Base-by-base conservation (phyloP, 768 basidiomycete species). In the Udeniomyces megalosporus region DNA sequence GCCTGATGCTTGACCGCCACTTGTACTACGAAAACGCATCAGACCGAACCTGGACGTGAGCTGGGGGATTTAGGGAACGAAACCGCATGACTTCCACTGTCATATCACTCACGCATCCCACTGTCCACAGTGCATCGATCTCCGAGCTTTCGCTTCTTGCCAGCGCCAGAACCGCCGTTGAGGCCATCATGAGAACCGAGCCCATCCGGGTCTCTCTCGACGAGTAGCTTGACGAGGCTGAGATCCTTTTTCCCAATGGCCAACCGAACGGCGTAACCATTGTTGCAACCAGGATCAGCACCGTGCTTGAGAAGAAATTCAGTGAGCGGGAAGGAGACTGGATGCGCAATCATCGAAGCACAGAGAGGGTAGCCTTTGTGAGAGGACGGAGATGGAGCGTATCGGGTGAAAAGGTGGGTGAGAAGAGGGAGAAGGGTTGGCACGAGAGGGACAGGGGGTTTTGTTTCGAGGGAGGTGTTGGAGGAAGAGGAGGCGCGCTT, bases 361-460 rank as follows among this genome's bases (percentile, higher is more conserved):
- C 82, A 82, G 45, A 95, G 80, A 0, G 85, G 83, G 69, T 91
- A 95, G 1, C 91, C 92, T 2, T 80, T 77, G 71, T 86, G 78
- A 8, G 85, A 80, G 71, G 92, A 81, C 14, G 78, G 69, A 32
- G 82, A 75, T 1, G 82, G 79, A 0, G 68, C 60, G 24, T 77
- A 74, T 68, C 20, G 78, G 3, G 51, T 54, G 62, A 72, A 71
- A 4, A 75, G 67, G 64, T 74, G 68, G 17, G 32, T 34, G 15
- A 74, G 68, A 20, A 63, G 55, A 20, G 62, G 62, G 15, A 75
- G 66, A 2, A 69, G 70, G 14, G 64, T 62, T 0, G 69, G 20
- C 70, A 8, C 69, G 73, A 6, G 79, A 50, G 67, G 47, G 47
- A 47, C 12, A 42, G 38, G 38, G 12, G 57, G 50, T 32, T 67